Conservation (phyloP, 768 basidiomycete species). For the Psilocybe azurescens region DNA sequence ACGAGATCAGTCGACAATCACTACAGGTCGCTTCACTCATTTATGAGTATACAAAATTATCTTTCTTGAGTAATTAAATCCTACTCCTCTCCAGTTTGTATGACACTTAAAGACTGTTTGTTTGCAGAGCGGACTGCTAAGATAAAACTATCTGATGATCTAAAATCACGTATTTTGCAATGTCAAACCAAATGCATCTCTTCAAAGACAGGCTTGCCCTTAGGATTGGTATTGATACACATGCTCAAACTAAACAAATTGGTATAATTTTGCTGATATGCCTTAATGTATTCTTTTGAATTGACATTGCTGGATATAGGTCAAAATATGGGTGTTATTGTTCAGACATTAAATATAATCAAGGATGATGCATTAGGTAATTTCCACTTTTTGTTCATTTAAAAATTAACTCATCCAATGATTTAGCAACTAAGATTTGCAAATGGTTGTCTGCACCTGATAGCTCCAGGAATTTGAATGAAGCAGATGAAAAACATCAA, state of each 20-base stretch:
- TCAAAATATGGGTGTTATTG: too few species aligned
- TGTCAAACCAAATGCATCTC: background rate
- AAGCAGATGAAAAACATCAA: background rate
- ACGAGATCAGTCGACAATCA: slow-evolving; percentile 9
- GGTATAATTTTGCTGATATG: too few species aligned
- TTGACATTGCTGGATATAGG: too few species aligned
- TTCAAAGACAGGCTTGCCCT: too few species aligned
- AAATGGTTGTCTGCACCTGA: background rate
- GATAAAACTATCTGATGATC: background rate
- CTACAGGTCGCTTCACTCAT: slow-evolving; percentile 7
- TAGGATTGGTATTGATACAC: background rate
- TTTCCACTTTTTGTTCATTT: background rate
- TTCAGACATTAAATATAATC: too few species aligned
- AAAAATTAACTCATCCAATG: background rate
- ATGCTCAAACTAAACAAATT: too few species aligned
- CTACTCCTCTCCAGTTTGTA: too few species aligned
- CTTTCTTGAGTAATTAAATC: too few species aligned
- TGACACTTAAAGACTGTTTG: too few species aligned
- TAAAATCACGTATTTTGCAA: background rate
- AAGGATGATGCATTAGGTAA: background rate
- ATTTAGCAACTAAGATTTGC: background rate
- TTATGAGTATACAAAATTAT: slow-evolving; percentile 6
- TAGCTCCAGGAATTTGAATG: background rate
- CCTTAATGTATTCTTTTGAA: too few species aligned
- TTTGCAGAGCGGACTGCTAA: background rate